Base-by-base conservation (phyloP, 306 rosid genomes). In the Macrotyloma uniflorum region DNA sequence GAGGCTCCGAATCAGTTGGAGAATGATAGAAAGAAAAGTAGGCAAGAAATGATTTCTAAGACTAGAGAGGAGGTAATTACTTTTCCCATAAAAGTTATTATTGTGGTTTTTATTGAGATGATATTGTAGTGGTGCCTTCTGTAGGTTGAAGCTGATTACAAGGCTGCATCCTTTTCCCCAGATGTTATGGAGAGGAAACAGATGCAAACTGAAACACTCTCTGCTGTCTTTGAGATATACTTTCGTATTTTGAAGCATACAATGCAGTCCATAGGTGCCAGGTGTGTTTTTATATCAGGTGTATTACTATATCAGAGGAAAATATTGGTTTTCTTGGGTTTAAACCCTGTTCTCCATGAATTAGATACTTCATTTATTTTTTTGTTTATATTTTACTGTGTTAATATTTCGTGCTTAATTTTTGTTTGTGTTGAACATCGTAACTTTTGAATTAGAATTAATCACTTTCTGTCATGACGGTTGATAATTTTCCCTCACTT, bases 91-190 rank as follows among this genome's bases (percentile, higher is more conserved):
- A 30, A n/a, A 43, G 24, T 19, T 76, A n/a, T 43, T 13, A n/a
- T 66, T 86, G 62, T 81, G 71, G 42, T 43, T 82, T 69, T 72
- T 61, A 35, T 49, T 20, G 67, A 55, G 46, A 62, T 73, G 62
- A 75, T 67, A 43, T 23, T 42, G 14, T 59, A 53, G 28, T 70
- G 47, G 51, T 83, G 81, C 46, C 78, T 77, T 79, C 8, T 65
- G 69, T 75, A 93, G 99, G 98, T 96, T 81, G 90, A 83, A 83
- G 98, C 99, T 62, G 98, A 93, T 79, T 96, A 96, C 87, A 96
- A 89, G 90, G 88, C 98, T 75, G 99, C 84, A 64, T 89, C 96
- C 49, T 88, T 90, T 76, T 81, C 93, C 16, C 89, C 86, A 23
- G 98, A 96, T 88, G 83, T 82, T 46, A 53, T 26, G 66, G 97